Evolutionary conservation across 1,139 yeast species (phyloP), one percentile per base, ranked within the genome.

Genomic region (Taphrina deformans): DNA sequence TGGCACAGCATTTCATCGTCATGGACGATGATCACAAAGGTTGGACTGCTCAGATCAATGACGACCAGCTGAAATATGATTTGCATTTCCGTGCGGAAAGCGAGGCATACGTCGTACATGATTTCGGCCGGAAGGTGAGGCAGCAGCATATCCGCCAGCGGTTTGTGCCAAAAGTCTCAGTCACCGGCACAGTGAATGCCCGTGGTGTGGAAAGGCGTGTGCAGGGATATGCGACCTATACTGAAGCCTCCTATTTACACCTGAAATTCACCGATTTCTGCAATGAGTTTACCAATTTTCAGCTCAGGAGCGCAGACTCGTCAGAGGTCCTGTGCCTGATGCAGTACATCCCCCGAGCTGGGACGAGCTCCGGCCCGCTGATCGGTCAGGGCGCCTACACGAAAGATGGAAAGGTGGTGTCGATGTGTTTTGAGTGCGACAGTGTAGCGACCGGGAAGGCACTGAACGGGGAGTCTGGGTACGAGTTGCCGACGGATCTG

Each of bases 261-360:
- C 38, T 52, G 51, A 53, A 53, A 38, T 61, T 61, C 18, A 59
- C 63, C 14, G 63, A 59, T 26, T 35, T 38, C 29, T 48, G 55
- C 41, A 48, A 48, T 27, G 46, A 38, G 26, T 59, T 59, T 29
- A 44, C 50, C 27, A 38, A 59, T 31, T 59, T 59, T 26, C 63
- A 50, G 38, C 51, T 59, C 18, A 18, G 56, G 12, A 23, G 26
- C 14, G 26, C 48, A 24, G 63, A 59, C 14, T 35, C 63, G 14
- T 29, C 33, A 14, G 46, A 50, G 29, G 51, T 48, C 18, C 31
- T 59, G 50, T 23, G 40, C 6, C 35, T 59, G 50, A 40, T 59
- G 35, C 56, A 59, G 33, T 59, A 59, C 51, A 35, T 59, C 1
- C 63, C 63, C 18, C 46, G 63, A 9, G 58, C 58, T 16, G 63